A percentile compares a stretch with the other conserved stretches of the same genome.
Evolutionary conservation across 352 stramenopile genomes (phyloP).

Genomic region (Phytophthora fragariaefolia): DNA sequence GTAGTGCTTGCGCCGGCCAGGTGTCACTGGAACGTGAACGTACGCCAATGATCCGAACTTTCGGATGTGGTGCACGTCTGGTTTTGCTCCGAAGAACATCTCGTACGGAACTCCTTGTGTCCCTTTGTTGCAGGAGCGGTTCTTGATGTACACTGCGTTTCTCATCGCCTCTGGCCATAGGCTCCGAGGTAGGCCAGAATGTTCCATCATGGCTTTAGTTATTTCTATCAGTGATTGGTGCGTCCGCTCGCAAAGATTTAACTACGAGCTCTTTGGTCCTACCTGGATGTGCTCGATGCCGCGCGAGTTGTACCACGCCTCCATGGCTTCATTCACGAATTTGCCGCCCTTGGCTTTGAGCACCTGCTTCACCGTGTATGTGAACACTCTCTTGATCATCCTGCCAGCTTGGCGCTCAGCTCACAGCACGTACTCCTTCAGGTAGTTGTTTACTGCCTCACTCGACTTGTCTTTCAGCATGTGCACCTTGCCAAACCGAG

Average conservation of each 20-base stretch:
- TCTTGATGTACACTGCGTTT: neutral
- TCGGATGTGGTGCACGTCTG: neutral
- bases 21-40: neutral
- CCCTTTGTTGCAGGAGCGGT: neutral
- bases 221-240: neutral
- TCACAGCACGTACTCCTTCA: too few relatives aligned
- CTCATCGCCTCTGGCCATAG: neutral
- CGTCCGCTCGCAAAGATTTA: conserved; percentile 3
- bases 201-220: neutral
- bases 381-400: too few relatives aligned
- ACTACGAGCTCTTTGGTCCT: conserved; percentile 2
- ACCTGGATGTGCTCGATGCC: conserved; percentile 1
- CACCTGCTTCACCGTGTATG: neutral
- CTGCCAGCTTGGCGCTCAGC: too few relatives aligned
- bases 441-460: too few relatives aligned
- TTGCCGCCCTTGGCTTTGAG: neutral
- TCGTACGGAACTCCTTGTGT: neutral
- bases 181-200: neutral
- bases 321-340: neutral
- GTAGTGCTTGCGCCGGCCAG: neutral
- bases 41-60: neutral
- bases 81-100: neutral
- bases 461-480: too few relatives aligned
- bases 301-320: neutral
- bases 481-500: too few relatives aligned